Evolutionary conservation across 2,329 filamentous ascomycete genomes (phyloP), one percentile per base, ranked within the genome.

Genomic region (Colletotrichum graminicola): DNA sequence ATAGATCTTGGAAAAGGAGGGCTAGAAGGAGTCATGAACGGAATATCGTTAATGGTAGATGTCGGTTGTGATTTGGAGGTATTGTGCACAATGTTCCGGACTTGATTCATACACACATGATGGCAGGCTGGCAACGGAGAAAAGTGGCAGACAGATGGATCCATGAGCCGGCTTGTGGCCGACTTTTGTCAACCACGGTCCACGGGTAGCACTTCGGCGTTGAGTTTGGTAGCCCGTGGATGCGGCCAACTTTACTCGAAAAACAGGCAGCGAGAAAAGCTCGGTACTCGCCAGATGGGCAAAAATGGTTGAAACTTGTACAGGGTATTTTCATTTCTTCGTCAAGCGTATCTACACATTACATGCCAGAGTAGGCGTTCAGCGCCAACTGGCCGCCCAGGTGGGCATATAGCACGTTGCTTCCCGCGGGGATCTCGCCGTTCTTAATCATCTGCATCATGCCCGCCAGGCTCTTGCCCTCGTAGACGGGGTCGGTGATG

Each of bases 401-500:
- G 80, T 94, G 92, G 1, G 91, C 91, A 79, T 93, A 94, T 70
- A 94, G 77, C 41, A 93, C 88, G 76, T 91, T 92, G n/a, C 89
- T 89, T 0, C 85, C 85, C 4, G 80, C 79, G 0, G 77, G 51
- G 69, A 93, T 89, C 78, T 91, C 88, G 0, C 87, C 90, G 62
- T 86, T 88, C 73, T 82, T 86, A 23, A 93, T 88, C 82, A 93
- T 81, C 77, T 91, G 90, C 75, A 93, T 88, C 90, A 93, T 86
- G 0, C 91, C 92, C 5, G 91, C 91, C 78, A 94, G 81, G 75
- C 89, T 92, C 86, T 94, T 94, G 1, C 92, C 92, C 81, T 93
- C 91, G 76, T 94, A 94, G 1, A 94, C 92, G 0, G 91, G 92
- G 77, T 94, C 92, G 0, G 91, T 93, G 73, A 94, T 92, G 75